Evolutionary conservation across 2,329 filamentous ascomycete genomes (phyloP), one percentile per base, ranked within the genome.

Genomic region (Colletotrichum somersetense): DNA sequence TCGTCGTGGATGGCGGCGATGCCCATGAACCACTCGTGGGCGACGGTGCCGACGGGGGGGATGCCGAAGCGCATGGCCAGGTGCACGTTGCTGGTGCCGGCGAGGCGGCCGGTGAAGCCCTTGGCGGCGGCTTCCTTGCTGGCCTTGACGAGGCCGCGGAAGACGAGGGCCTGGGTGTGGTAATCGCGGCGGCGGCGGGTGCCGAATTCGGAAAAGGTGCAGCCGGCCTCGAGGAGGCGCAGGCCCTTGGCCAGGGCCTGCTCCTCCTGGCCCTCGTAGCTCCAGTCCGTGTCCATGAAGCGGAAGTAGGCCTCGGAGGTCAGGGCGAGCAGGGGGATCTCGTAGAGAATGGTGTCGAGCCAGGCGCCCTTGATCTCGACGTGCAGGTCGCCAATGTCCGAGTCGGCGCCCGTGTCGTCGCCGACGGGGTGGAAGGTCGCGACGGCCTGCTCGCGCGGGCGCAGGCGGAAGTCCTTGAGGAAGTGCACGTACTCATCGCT

Each of bases 11-110:
- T 94, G 50, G 96, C 95, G 0, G 96, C 96, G 74, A 97, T 96
- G 53, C 94, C 95, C 96, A 99, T 99, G 85, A 98, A 98, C 96
- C 96, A 99, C 83, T 99, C 96, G 79, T 99, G 96, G 0, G 96
- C 96, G 2, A 91, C 89, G 0, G 96, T 99, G 6, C 96, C 96
- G 16, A 98, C 89, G 0, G 96, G 95, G 4, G 90, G 85, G 57
- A 98, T 90, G 56, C 90, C 91, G 82, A 97, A 96, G 77, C 94
- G 92, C 94, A 97, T 97, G 14, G 96, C 96, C 75, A 99, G 90
- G 80, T 98, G 96, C 5, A 99, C 96, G 78, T 99, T 99, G 81
- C 95, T 98, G 0, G 96, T 97, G 14, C 96, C 96, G 0, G 92
- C 89, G 58, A 98, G 87, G 79, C 91, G 92, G 12, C 96, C 95